Evolutionary conservation across 2,329 filamentous ascomycete genomes (phyloP).

Genomic region (Alternaria longipes): DNA sequence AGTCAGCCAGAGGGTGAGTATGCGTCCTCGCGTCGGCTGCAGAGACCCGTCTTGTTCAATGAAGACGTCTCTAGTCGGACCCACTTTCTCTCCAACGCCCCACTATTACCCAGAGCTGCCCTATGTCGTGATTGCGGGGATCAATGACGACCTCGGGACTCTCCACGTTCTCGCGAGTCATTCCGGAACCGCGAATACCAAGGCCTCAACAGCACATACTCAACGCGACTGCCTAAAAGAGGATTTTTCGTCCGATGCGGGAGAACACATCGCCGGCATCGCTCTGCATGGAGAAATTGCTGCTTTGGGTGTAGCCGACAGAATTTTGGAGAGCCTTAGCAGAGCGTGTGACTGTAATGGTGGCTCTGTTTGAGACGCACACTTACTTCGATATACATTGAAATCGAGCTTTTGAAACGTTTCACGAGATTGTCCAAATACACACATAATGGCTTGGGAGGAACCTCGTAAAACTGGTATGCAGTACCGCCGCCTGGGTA

Average conservation of each 20-base stretch:
- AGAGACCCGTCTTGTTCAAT: not conserved
- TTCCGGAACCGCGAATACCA: not conserved
- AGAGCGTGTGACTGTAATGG: not conserved
- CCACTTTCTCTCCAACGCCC: slow-evolving; percentile 8
- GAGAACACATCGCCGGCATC: slow-evolving; percentile 1
- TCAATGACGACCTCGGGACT: slow-evolving; percentile 16
- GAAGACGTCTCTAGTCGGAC: slow-evolving; percentile 6
- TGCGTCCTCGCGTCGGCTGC: not conserved
- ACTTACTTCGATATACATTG: not conserved
- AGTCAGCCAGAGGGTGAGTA: not conserved
- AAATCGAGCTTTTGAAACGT: not conserved
- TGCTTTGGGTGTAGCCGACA: not conserved
- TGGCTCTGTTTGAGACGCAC: not conserved
- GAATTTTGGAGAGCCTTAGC: slow-evolving; percentile 2
- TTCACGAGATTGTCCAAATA: not conserved
- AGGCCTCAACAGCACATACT: slow-evolving; percentile 2
- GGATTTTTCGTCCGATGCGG: slow-evolving; percentile 5
- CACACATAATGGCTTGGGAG: slow-evolving; percentile 39
- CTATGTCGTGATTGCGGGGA: slow-evolving; percentile 22
- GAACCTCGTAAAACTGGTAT: slow-evolving; percentile 46
- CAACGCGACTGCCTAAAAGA: slow-evolving; percentile 1
- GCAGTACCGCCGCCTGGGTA: slow-evolving; percentile 74
- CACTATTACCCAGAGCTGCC: slow-evolving; percentile 4
- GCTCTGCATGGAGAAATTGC: not conserved
- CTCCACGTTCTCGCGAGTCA: slow-evolving; percentile 4